Evolutionary conservation across 257 asterid species (phyloP).

Genomic region (Nicotiana tabacum): DNA sequence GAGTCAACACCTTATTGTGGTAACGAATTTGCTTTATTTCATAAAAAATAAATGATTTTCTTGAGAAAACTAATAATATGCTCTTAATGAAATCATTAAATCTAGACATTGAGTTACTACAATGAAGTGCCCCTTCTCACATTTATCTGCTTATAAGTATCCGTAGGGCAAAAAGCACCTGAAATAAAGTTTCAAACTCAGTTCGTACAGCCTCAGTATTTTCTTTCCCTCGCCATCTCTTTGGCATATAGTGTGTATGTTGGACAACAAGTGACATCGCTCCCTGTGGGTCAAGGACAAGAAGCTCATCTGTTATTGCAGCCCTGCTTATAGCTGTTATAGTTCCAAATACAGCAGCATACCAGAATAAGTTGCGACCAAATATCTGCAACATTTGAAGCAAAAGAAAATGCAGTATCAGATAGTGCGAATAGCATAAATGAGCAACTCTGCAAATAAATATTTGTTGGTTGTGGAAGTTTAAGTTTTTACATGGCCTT

Average conservation of each 20-base stretch:
- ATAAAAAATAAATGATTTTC: neutral
- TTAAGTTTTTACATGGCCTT: conserved; percentile 78
- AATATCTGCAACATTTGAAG: conserved; percentile 57
- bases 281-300: conserved; percentile 81
- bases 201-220: conserved; percentile 55
- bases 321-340: conserved; percentile 97
- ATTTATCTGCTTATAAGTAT: neutral
- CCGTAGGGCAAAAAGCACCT: conserved; percentile 43
- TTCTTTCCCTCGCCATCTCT: conserved; percentile 96
- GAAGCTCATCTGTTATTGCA: conserved; percentile 70
- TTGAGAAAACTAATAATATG: neutral
- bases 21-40: neutral
- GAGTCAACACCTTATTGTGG: neutral
- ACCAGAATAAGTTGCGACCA: conserved; percentile 96
- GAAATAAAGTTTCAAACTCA: conserved; percentile 90
- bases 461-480: neutral
- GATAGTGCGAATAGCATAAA: neutral
- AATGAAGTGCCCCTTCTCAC: neutral
- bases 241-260: conserved; percentile 93
- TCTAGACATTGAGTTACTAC: neutral
- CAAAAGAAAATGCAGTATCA: conserved; percentile 7
- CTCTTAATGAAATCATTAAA: conserved; percentile 8
- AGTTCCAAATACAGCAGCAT: conserved; percentile 96
- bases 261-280: conserved; percentile 77
- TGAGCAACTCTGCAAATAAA: neutral